These are phyloP conservation scores for Psilocybe subaeruginosa DNA, from an alignment of 768 basidiomycete genomes.

Conservation along the genomic window DNA sequence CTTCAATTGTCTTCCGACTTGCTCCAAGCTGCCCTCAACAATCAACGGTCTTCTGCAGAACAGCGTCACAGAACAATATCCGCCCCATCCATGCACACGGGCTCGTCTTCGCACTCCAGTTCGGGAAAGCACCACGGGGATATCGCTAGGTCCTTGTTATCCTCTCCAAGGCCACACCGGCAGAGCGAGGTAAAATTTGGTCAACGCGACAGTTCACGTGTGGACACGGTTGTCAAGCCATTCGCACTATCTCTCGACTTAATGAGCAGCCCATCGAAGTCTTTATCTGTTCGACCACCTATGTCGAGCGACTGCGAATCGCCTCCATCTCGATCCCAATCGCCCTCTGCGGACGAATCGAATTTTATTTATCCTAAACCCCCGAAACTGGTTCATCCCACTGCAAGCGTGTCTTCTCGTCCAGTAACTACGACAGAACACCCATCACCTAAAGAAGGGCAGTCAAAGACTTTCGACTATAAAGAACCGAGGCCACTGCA, in stretches of 20 bases:
- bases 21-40: background rate
- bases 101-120: background rate
- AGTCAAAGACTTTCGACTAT: constrained; percentile 50
- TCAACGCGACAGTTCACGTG: background rate
- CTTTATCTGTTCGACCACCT: constrained; percentile 11
- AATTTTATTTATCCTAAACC: background rate
- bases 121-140: background rate
- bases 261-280: constrained; percentile 4
- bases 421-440: background rate
- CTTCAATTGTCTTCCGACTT: background rate
- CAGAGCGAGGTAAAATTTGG: background rate
- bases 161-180: background rate
- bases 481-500: constrained; percentile 67
- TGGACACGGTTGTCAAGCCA: background rate
- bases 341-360: constrained; percentile 28
- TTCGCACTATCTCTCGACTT: constrained; percentile 8
- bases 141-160: background rate
- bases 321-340: constrained; percentile 30
- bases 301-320: constrained; percentile 29
- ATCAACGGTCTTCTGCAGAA: background rate
- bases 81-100: background rate
- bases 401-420: background rate
- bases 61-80: background rate
- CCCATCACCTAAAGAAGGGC: constrained; percentile 1
- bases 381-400: background rate